These are phyloP conservation scores for Fusarium metavorans DNA, from an alignment of 2,329 filamentous ascomycete genomes.

Conservation along the genomic window DNA sequence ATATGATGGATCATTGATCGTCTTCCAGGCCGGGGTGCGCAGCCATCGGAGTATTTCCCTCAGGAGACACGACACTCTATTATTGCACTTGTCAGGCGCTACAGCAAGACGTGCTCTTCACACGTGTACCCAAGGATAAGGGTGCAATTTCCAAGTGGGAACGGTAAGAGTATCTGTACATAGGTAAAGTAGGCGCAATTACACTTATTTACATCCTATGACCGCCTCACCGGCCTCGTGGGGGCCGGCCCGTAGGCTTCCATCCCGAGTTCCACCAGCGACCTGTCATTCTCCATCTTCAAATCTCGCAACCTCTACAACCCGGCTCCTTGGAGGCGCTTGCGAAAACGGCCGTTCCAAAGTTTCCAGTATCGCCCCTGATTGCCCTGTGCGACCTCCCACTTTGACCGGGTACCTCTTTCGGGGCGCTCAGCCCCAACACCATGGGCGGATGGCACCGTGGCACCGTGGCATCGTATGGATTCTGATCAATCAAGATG, in stretches of 20 bases:
- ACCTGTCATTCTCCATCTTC: slow-evolving; percentile 33
- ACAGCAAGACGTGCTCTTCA: slow-evolving; percentile 16
- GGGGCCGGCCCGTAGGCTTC: slow-evolving; percentile 34
- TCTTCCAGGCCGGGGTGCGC: slow-evolving; percentile 21
- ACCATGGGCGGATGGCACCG: slow-evolving; percentile 36
- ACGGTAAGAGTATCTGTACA: slow-evolving; percentile 10
- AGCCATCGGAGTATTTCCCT: slow-evolving; percentile 39
- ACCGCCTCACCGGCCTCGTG: slow-evolving; percentile 35
- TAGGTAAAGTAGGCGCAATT: slow-evolving; percentile 23
- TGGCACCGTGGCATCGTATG: slow-evolving; percentile 41
- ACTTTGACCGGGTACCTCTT: slow-evolving; percentile 40
- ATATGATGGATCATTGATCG: slow-evolving; percentile 31
- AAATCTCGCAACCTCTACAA: slow-evolving; percentile 41
- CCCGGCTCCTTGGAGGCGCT: slow-evolving; percentile 23
- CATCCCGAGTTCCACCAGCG: slow-evolving; percentile 36
- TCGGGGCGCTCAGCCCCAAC: slow-evolving; percentile 38
- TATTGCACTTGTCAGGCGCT: background rate
- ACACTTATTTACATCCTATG: slow-evolving; percentile 30
- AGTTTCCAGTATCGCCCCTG: slow-evolving; percentile 18
- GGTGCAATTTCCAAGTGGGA: slow-evolving; percentile 22
- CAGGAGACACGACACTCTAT: background rate
- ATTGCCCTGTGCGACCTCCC: slow-evolving; percentile 19
- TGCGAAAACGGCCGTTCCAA: slow-evolving; percentile 16
- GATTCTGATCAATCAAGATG: slow-evolving; percentile 39
- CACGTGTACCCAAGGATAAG: slow-evolving; percentile 31